Evolutionary conservation across 139 green algal genomes (phyloP), one percentile per base, ranked within the genome.

Genomic region (Chloropicon primus): DNA sequence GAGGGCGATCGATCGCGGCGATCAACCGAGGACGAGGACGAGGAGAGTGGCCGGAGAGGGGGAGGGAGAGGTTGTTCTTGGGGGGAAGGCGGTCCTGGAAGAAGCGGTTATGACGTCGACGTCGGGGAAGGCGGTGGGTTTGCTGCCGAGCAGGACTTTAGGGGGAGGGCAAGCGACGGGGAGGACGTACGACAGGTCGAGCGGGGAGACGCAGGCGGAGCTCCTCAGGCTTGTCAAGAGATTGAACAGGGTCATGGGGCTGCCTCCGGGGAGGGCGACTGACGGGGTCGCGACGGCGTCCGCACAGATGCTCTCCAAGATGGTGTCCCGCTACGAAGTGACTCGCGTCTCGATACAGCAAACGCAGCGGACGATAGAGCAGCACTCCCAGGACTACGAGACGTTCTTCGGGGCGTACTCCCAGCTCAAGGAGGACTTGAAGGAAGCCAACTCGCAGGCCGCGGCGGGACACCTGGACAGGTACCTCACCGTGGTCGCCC

Each of bases 291-390:
- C 25, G 10, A 79, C 76, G 17, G 80, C 80, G 53, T 78, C 77
- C 27, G 76, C 77, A 22, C 72, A 81, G 77, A 82, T 85, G 77
- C 77, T 85, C 21, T 41, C 17, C 24, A 80, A 80, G 22, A 85
- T 85, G 81, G 74, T 85, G 21, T 82, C 81, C 5, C 22, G 23
- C 24, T 85, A 82, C 28, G 77, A 82, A 25, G 74, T 85, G 23
- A 85, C 81, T 28, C 78, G 78, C 54, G 74, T 84, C 25, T 76
- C 77, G 1, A 1, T 75, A 25, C 22, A 73, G 53, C 53, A 80
- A 53, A 80, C 81, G 1, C 77, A 79, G 74, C 5, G 77, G 10
- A 81, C 28, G 27, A 28, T 84, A 28, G 74, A 72, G 54, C 72
- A 80, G 26, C 26, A 75, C 17, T 25, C 77, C 27, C 5, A 22